Evolutionary conservation across 148 eudicot genomes (phyloP).

Genomic region (Cornus kousa): DNA sequence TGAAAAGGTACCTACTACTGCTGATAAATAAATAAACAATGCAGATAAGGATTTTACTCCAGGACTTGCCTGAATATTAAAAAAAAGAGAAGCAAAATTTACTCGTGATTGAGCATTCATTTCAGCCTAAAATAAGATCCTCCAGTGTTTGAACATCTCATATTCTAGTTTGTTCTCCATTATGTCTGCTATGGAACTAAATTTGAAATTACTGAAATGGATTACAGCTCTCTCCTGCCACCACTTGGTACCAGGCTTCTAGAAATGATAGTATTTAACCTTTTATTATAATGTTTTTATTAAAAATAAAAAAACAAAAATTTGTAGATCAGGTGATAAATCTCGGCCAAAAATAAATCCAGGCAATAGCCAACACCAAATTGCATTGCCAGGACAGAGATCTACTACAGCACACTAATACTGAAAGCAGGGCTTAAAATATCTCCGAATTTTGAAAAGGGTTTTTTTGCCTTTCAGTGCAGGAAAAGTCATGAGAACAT

Average conservation of each 20-base stretch:
- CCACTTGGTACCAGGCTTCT: not conserved
- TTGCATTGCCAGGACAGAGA: too few species aligned
- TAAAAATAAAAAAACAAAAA: too few species aligned
- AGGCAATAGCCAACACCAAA: not conserved
- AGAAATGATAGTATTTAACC: not conserved
- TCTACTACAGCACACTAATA: not conserved
- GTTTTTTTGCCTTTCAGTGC: too few species aligned
- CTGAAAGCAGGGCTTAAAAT: too few species aligned
- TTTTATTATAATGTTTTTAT: not conserved
- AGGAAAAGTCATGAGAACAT: too few species aligned
- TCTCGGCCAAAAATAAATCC: not conserved
- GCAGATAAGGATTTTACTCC: not conserved
- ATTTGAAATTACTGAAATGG: not conserved
- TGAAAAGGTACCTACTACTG: not conserved
- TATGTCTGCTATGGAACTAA: not conserved
- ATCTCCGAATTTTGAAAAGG: not conserved
- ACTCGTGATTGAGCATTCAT: not conserved
- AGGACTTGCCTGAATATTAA: not conserved
- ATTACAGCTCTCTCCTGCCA: not conserved
- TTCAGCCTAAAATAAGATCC: not conserved
- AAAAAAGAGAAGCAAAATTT: not conserved
- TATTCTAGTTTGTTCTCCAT: not conserved
- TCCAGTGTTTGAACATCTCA: not conserved
- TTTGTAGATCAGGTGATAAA: not conserved
- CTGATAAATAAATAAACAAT: not conserved